Evolutionary conservation across 2,329 filamentous ascomycete genomes (phyloP).

Genomic region (Hypoxylon sp.): DNA sequence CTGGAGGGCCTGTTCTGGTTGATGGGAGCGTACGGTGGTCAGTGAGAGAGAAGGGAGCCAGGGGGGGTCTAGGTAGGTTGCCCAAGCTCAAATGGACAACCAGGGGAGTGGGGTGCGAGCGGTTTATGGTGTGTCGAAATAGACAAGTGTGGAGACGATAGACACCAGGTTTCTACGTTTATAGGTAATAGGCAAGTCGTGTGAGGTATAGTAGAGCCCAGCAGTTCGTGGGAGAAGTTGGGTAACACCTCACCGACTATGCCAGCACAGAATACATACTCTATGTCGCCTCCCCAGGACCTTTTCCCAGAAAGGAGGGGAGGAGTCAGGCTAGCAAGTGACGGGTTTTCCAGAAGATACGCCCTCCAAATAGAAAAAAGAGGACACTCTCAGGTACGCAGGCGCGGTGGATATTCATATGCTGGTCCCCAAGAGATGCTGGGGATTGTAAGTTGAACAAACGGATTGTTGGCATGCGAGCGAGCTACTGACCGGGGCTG

Average conservation of each 20-base stretch:
- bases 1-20: conserved; percentile 41
- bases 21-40: conserved; percentile 50
- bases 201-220: conserved; percentile 53
- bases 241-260: conserved; percentile 52
- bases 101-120: conserved; percentile 50
- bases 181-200: conserved; percentile 51
- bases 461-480: conserved; percentile 56
- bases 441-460: conserved; percentile 48
- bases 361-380: conserved; percentile 28
- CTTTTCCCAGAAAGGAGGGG: conserved; percentile 39
- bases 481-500: conserved; percentile 56
- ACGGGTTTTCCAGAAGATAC: conserved; percentile 37
- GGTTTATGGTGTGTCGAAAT: conserved; percentile 51
- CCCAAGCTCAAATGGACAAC: conserved; percentile 48
- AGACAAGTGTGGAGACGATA: conserved; percentile 53
- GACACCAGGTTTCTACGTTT: conserved; percentile 51
- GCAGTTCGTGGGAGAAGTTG: conserved; percentile 50
- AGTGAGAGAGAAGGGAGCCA: conserved; percentile 48
- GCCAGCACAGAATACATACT: conserved; percentile 46
- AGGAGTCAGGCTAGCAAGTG: conserved; percentile 51
- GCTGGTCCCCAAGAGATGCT: conserved; percentile 41
- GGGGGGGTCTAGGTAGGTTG: conserved; percentile 49
- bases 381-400: conserved; percentile 23
- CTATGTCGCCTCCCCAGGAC: conserved; percentile 26
- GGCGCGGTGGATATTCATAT: conserved; percentile 38